Conservation (phyloP, 768 basidiomycete genomes). For the Mycena galopus region DNA sequence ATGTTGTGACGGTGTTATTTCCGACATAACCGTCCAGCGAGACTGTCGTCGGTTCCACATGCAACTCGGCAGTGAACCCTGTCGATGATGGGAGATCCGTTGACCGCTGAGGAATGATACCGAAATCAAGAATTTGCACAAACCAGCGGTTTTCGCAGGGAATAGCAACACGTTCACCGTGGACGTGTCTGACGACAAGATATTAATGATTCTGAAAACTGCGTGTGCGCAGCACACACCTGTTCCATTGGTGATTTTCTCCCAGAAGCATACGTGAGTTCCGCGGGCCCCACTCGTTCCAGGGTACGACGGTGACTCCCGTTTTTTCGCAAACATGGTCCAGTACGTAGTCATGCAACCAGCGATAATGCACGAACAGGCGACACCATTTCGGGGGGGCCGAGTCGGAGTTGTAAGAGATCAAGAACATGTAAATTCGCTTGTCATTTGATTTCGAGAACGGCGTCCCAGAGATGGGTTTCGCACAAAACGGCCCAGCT, state of each 20-base stretch:
- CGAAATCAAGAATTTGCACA: constrained; percentile 17
- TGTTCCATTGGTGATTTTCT: not conserved
- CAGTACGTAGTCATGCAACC: not conserved
- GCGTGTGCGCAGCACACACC: not conserved
- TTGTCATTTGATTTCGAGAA: constrained; percentile 9
- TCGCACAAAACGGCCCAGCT: constrained; percentile 12
- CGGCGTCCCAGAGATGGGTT: not conserved
- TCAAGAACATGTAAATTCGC: constrained; percentile 11
- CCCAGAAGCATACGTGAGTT: constrained; percentile 1
- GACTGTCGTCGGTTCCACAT: not conserved
- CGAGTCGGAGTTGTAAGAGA: not conserved
- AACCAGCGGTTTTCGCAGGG: not conserved
- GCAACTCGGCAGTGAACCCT: not conserved
- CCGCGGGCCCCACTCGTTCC: constrained; percentile 24
- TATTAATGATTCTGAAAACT: not conserved
- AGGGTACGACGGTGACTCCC: not conserved
- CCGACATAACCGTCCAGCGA: not conserved
- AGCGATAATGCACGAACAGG: constrained; percentile 6
- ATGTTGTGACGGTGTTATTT: constrained; percentile 1
- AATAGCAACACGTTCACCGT: constrained; percentile 19
- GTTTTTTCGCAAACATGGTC: not conserved
- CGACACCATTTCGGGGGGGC: not conserved
- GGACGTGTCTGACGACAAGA: constrained; percentile 7
- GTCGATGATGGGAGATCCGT: not conserved
- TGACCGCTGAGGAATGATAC: not conserved